These are phyloP conservation scores for Aspergillus biplanus DNA, from an alignment of 495 filamentous ascomycete species.

Conservation along the genomic window DNA sequence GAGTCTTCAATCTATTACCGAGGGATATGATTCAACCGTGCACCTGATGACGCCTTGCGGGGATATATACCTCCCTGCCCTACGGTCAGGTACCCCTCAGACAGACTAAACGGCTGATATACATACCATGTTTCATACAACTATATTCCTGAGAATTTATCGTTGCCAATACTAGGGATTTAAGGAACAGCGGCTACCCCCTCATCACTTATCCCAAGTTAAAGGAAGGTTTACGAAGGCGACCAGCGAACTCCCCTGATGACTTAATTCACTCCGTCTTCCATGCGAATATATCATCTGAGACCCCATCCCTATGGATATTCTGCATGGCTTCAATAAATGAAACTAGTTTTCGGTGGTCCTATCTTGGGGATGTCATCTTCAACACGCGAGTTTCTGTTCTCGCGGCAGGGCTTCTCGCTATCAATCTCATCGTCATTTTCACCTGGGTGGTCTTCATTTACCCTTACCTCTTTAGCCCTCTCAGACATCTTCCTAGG, in stretches of 20 bases:
- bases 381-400: background rate
- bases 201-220: too few relatives aligned
- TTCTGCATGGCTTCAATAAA: background rate
- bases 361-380: background rate
- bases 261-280: background rate
- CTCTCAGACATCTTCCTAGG: slow-evolving; percentile 2
- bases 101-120: too few relatives aligned
- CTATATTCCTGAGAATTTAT: too few relatives aligned
- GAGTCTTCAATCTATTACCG: too few relatives aligned
- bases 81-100: too few relatives aligned
- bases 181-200: too few relatives aligned
- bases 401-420: background rate
- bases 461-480: background rate
- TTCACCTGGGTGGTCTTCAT: background rate
- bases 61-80: too few relatives aligned
- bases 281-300: background rate
- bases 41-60: background rate
- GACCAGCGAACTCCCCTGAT: background rate
- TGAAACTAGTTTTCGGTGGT: background rate
- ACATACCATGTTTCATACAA: too few relatives aligned
- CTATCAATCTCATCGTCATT: background rate
- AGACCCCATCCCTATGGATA: background rate
- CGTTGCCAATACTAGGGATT: too few relatives aligned
- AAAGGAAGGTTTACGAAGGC: too few relatives aligned
- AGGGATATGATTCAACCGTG: too few relatives aligned